These are phyloP conservation scores for Paramecium sexaurelia DNA, from an alignment of 73 alveolate species.

Conservation along the genomic window DNA sequence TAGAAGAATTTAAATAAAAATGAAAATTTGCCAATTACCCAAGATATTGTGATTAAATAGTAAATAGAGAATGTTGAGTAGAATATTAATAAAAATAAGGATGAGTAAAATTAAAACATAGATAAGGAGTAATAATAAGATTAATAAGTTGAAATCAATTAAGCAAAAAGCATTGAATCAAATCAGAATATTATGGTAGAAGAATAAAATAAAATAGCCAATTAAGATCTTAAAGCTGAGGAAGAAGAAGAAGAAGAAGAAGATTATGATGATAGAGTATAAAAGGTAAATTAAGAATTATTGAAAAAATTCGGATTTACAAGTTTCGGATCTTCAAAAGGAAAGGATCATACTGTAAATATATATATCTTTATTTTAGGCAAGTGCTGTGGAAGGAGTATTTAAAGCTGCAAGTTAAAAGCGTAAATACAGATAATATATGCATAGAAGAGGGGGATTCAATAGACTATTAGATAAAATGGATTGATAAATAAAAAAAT, in stretches of 20 bases:
- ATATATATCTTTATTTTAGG: background rate
- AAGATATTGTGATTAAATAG: background rate
- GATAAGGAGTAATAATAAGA: background rate
- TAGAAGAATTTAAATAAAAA: background rate
- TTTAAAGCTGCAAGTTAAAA: constrained; percentile 25
- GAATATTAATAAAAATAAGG: background rate
- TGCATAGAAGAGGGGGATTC: constrained; percentile 71
- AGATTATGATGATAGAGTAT: constrained; percentile 42
- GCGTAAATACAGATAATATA: constrained; percentile 63
- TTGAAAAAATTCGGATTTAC: constrained; percentile 58
- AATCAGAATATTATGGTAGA: background rate
- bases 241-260: constrained; percentile 59
- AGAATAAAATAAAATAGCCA: constrained; percentile 25
- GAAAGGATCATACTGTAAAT: constrained; percentile 62
- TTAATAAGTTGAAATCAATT: background rate
- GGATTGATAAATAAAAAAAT: background rate
- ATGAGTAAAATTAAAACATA: background rate
- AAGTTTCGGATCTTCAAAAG: constrained; percentile 59
- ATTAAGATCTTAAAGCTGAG: background rate
- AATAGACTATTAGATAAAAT: constrained; percentile 29
- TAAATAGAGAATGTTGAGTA: background rate
- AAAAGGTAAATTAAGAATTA: constrained; percentile 28
- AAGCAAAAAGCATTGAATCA: background rate
- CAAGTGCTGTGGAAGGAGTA: constrained; percentile 54
- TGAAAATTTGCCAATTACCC: background rate